These are phyloP conservation scores for Rosa persica DNA, from an alignment of 306 rosid species.

Conservation along the genomic window DNA sequence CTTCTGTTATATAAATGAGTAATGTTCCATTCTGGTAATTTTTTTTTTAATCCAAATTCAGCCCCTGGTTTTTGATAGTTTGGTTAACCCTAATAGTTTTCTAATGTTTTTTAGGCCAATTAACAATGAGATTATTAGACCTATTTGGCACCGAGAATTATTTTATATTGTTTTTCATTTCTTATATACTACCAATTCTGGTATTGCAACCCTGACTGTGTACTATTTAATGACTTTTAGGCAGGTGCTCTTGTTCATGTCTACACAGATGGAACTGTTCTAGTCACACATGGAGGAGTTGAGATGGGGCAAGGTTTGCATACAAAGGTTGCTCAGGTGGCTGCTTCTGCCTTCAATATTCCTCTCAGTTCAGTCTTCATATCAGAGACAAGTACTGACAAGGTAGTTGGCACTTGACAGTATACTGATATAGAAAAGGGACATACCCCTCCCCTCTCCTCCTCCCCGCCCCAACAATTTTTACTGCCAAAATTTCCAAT, in stretches of 20 bases:
- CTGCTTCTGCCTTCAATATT: constrained; percentile 89
- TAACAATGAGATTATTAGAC: neutral
- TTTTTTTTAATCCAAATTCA: neutral
- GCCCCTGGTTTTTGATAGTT: too few species aligned
- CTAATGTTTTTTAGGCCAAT: too few species aligned
- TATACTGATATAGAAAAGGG: neutral
- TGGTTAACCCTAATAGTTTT: neutral
- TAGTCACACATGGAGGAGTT: constrained; percentile 95
- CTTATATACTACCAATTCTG: neutral
- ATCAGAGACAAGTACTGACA: constrained; percentile 95
- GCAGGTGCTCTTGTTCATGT: constrained; percentile 98
- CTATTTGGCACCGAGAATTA: neutral
- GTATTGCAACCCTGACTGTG: constrained; percentile 3
- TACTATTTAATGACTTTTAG: constrained; percentile 42
- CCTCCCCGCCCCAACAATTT: neutral
- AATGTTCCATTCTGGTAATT: neutral
- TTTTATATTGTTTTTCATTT: neutral
- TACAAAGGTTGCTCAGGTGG: constrained; percentile 92
- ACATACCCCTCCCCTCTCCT: neutral
- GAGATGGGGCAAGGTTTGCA: constrained; percentile 99
- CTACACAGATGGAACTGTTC: constrained; percentile 96
- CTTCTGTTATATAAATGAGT: neutral
- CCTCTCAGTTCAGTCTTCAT: constrained; percentile 87
- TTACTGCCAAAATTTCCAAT: neutral
- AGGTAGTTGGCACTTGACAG: constrained; percentile 51